Evolutionary conservation across 2,329 filamentous ascomycete species (phyloP).

Genomic region (Alternaria sp.): DNA sequence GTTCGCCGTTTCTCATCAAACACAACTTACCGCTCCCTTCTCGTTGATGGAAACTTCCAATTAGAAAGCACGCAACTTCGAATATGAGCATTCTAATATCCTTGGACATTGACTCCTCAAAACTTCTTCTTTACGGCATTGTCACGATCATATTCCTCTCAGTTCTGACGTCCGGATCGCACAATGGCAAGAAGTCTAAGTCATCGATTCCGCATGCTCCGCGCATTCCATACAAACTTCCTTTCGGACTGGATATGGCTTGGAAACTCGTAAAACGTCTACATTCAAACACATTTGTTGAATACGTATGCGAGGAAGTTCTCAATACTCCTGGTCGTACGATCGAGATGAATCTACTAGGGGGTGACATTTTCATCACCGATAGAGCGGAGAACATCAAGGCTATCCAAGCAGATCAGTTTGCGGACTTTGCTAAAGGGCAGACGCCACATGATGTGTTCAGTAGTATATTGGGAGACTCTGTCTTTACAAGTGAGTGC

Average conservation of each 20-base stretch:
- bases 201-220: conserved; percentile 7
- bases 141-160: conserved; percentile 1
- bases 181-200: conserved; percentile 4
- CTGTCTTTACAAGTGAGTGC: conserved; percentile 13
- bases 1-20: not conserved
- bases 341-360: conserved; percentile 16
- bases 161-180: not conserved
- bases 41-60: not conserved
- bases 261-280: conserved; percentile 13
- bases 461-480: conserved; percentile 16
- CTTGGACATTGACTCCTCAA: not conserved
- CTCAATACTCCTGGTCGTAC: conserved; percentile 13
- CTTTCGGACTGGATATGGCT: conserved; percentile 15
- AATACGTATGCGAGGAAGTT: conserved; percentile 16
- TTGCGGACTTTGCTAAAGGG: conserved; percentile 11
- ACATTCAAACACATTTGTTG: conserved; percentile 13
- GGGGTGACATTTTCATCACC: conserved; percentile 15
- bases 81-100: conserved; percentile 8
- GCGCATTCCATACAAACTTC: conserved; percentile 10
- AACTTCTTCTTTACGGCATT: not conserved
- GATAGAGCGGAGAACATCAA: conserved; percentile 19
- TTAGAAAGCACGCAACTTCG: not conserved
- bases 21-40: not conserved
- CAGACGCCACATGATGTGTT: conserved; percentile 19
- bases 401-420: conserved; percentile 17